Evolutionary conservation across 805 yeast genomes (phyloP).

Genomic region (Wickerhamomyces bisporus): DNA sequence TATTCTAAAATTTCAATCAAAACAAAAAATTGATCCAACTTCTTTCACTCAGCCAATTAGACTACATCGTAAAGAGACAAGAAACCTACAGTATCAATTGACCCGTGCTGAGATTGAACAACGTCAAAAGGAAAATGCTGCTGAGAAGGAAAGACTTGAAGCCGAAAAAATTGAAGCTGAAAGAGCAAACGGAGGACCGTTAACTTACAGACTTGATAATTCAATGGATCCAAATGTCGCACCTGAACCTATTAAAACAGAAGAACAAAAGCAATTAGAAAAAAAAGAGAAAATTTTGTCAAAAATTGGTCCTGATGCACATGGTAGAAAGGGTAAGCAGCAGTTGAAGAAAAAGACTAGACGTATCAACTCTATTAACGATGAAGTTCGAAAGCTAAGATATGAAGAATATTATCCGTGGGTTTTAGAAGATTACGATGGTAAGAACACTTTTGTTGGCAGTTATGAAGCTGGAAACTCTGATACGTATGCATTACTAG

Average conservation of each 20-base stretch:
- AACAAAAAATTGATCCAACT: slow-evolving; percentile 68
- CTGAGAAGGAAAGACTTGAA: slow-evolving; percentile 27
- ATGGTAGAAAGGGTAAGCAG: slow-evolving; percentile 64
- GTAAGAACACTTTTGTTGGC: slow-evolving; percentile 91
- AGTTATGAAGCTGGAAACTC: slow-evolving; percentile 86
- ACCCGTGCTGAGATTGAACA: slow-evolving; percentile 72
- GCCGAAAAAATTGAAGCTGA: slow-evolving; percentile 24
- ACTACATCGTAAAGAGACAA: slow-evolving; percentile 89
- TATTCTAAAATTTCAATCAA: slow-evolving; percentile 73
- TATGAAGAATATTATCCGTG: slow-evolving; percentile 97
- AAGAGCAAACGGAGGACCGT: slow-evolving; percentile 2
- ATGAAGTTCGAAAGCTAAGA: slow-evolving; percentile 73
- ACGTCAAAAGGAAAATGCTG: slow-evolving; percentile 45
- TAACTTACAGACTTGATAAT: slow-evolving; percentile 10
- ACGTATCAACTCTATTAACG: slow-evolving; percentile 77
- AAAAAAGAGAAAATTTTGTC: slow-evolving; percentile 35
- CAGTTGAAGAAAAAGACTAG: slow-evolving; percentile 73
- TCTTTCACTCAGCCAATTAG: slow-evolving; percentile 75
- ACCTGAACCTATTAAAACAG: slow-evolving; percentile 28
- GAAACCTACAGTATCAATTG: slow-evolving; percentile 81
- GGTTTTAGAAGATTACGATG: slow-evolving; percentile 97
- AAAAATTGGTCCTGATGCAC: slow-evolving; percentile 91
- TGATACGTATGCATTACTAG: slow-evolving; percentile 80
- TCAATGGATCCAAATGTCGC: slow-evolving; percentile 23
- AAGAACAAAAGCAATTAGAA: slow-evolving; percentile 33